Evolutionary conservation across 192 early-diverging fungal genomes (phyloP), one percentile per base, ranked within the genome.

Genomic region (Podila epicladia): DNA sequence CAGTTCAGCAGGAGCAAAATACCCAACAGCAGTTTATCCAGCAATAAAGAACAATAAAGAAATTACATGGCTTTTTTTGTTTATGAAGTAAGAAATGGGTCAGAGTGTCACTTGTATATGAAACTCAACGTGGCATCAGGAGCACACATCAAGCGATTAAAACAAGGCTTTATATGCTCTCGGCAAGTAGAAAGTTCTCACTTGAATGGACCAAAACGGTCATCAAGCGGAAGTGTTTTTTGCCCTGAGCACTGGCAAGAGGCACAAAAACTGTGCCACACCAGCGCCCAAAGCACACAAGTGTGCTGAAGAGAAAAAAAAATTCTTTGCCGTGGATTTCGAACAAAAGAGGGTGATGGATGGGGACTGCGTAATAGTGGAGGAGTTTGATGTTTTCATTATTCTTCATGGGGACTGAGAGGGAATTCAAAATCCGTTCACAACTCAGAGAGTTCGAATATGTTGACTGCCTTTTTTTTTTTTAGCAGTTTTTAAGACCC

Each of bases 181-280:
- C 64, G 65, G 76, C 64, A 72, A 58, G 57, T 72, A 79, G 76
- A 79, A 79, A 79, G 76, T 79, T 72, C 76, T 69, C 70, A 63
- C 72, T 79, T 70, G 72, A 69, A 79, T 79, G 59, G 38, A 79
- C 70, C 76, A 72, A 51, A 29, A 79, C 69, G 70, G 59, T 72
- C 76, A 64, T 63, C 57, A 70, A 79, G 70, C 70, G 57, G 66
- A 79, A 79, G 76, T 79, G 76, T 79, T 79, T 65, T 38, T 62
- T 79, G 55, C 76, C 64, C 76, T 79, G 62, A 69, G 59, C 37
- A 55, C 33, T 69, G 65, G 50, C 33, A 64, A 63, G 59, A 72
- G 72, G 76, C 76, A 79, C 76, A 79, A 79, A 79, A 79, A 79
- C 76, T 79, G 76, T 79, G 76, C 76, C 69, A 79, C 64, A 15